Base-by-base conservation (phyloP, 345 rosid species). In the Jatropha curcas region DNA sequence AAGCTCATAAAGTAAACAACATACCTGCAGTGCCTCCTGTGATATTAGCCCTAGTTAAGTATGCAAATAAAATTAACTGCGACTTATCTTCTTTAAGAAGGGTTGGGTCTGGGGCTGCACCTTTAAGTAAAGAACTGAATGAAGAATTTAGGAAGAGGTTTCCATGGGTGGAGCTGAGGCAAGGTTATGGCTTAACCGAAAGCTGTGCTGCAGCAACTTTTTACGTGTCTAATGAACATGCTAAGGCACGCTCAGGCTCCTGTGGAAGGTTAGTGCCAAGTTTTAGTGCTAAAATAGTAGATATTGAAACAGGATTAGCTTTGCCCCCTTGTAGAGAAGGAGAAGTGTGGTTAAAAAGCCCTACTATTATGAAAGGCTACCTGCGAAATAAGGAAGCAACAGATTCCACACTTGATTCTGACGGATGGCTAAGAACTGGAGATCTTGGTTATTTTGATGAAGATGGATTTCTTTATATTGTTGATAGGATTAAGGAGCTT, bases 401-500 rank as follows among this genome's bases (percentile, higher is more conserved):
- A 0, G 74, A 79, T 5, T 85, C 80, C 1, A 82, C 84, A 0
- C 13, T 89, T 33, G 79, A 72, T 67, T 34, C 74, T 4, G 88
- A 83, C 8, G 90, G 92, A 27, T 90, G 94, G 92, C 71, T 88
- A 55, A 86, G 60, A 76, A 86, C 92, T 16, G 94, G 90, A 27
- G 92, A 90, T 78, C 88, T 86, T 4, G 76, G 90, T 69, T 90
- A 83, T 67, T 77, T 90, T 66, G 82, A 90, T 53, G 83, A 78
- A 27, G 83, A 84, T 60, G 94, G 90, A 20, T 86, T 72, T 68
- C 74, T 86, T 20, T 81, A 83, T 20, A 73, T 88, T 64, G 87
- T 88, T 65, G 92, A 88, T 67, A 76, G 90, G 77, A 86, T 88
- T 2, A 90, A 88, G 80, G 94, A 90, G 71, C 89, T 90, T 30